These are phyloP conservation scores for Cryptosporidium baileyi DNA, from an alignment of 169 alveolate species.

Conservation along the genomic window DNA sequence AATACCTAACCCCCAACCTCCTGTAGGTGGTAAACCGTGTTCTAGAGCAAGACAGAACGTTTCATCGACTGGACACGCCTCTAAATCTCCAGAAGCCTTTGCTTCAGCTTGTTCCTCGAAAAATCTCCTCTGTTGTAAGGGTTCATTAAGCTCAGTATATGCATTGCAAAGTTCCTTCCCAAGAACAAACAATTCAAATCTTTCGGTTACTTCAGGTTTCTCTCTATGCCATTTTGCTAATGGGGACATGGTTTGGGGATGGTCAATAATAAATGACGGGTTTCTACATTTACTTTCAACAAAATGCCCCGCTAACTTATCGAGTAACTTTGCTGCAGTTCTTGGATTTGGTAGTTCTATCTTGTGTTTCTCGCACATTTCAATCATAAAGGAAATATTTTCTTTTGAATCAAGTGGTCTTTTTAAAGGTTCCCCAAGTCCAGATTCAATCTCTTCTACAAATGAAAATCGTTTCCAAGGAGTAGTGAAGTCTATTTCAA, in stretches of 20 bases:
- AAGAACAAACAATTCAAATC: slow-evolving; percentile 95
- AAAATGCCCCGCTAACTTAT: slow-evolving; percentile 89
- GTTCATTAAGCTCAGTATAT: slow-evolving; percentile 98
- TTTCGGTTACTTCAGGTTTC: slow-evolving; percentile 32
- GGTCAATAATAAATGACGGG: slow-evolving; percentile 95
- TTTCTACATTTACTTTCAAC: slow-evolving; percentile 89
- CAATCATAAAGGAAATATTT: slow-evolving; percentile 80
- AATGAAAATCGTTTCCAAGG: slow-evolving; percentile 94
- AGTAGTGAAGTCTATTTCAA: slow-evolving; percentile 96
- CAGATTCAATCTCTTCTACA: slow-evolving; percentile 85
- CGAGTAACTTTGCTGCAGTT: slow-evolving; percentile 89
- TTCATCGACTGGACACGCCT: slow-evolving; percentile 90
- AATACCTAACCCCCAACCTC: slow-evolving; percentile 96
- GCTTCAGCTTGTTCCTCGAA: slow-evolving; percentile 90
- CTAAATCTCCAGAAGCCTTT: slow-evolving; percentile 83
- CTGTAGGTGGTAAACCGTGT: slow-evolving; percentile 96
- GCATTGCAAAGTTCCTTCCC: slow-evolving; percentile 98
- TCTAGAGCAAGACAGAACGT: slow-evolving; percentile 90
- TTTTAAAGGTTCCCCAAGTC: slow-evolving; percentile 79
- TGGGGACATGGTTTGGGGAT: slow-evolving; percentile 99
- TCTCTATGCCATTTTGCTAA: slow-evolving; percentile 97
- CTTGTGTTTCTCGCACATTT: slow-evolving; percentile 79
- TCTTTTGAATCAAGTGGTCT: slow-evolving; percentile 80
- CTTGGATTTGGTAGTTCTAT: slow-evolving; percentile 86
- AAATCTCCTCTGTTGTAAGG: slow-evolving; percentile 92